These are phyloP conservation scores for Cantharellus cinnabarinus DNA, from an alignment of 768 basidiomycete species.

Conservation along the genomic window DNA sequence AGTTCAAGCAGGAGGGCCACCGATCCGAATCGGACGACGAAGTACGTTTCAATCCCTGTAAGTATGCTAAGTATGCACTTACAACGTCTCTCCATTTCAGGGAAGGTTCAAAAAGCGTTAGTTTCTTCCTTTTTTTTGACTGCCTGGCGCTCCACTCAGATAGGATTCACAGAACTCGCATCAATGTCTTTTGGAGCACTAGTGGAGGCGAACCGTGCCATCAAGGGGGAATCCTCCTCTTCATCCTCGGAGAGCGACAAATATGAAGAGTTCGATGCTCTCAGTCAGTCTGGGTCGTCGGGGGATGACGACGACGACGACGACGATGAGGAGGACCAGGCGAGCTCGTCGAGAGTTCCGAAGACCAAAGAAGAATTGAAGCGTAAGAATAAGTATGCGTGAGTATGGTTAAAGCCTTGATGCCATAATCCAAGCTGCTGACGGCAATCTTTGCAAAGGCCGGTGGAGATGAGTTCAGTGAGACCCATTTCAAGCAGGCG, in stretches of 20 bases:
- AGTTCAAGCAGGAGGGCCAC: not conserved
- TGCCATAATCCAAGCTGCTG: not conserved
- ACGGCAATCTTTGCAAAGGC: slow-evolving; percentile 25
- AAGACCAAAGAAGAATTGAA: slow-evolving; percentile 14
- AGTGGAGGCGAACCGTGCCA: slow-evolving; percentile 38
- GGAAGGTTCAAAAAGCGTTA: slow-evolving; percentile 3
- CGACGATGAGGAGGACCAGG: not conserved
- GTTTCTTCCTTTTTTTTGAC: not conserved
- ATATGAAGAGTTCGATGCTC: not conserved
- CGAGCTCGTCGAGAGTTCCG: slow-evolving; percentile 1
- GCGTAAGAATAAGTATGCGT: slow-evolving; percentile 76
- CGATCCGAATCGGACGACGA: not conserved
- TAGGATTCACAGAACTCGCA: slow-evolving; percentile 28
- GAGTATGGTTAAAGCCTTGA: slow-evolving; percentile 15
- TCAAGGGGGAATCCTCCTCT: slow-evolving; percentile 12
- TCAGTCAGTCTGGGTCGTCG: too few relatives aligned
- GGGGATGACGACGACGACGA: slow-evolving; percentile 1
- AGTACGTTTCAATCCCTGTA: slow-evolving; percentile 2
- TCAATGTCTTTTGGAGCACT: slow-evolving; percentile 42
- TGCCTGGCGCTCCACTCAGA: not conserved
- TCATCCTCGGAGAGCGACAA: not conserved
- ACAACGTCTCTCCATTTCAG: not conserved
- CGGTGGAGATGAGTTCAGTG: slow-evolving; percentile 67
- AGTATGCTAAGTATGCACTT: slow-evolving; percentile 7
- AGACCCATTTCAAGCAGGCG: slow-evolving; percentile 58